phyloP scores from a whole-genome alignment of 2,329 filamentous ascomycete genomes.

The Phoma sp. region DNA sequence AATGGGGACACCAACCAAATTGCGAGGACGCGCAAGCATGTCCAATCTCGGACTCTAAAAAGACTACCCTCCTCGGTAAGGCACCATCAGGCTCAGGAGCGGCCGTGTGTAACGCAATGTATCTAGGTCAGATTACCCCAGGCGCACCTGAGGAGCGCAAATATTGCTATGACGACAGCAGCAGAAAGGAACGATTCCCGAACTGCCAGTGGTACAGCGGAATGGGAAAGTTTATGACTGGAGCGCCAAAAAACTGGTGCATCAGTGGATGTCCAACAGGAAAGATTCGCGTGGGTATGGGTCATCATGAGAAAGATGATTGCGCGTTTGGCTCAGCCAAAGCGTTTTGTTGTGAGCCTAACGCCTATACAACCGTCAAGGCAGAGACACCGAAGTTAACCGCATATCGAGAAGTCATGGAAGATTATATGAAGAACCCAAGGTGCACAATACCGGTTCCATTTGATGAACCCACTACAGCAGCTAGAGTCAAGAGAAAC shows the following conservation, averaged over 20 bases:
- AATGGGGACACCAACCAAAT: constrained; percentile 11
- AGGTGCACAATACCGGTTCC: constrained; percentile 1
- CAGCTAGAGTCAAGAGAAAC: background rate
- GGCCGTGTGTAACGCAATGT: constrained; percentile 8
- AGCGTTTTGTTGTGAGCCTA: constrained; percentile 14
- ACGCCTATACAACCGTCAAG: background rate
- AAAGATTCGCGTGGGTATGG: constrained; percentile 6
- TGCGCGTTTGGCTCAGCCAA: constrained; percentile 1
- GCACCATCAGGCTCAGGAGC: constrained; percentile 2
- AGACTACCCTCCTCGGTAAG: background rate
- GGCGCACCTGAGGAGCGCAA: constrained; percentile 9
- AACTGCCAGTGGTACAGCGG: constrained; percentile 12
- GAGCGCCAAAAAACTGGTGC: constrained; percentile 10
- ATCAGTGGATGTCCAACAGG: constrained; percentile 10
- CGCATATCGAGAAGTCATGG: constrained; percentile 7
- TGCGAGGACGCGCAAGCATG: constrained; percentile 8
- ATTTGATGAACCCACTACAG: background rate
- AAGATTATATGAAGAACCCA: constrained; percentile 7
- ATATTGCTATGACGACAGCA: constrained; percentile 11
- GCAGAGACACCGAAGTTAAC: constrained; percentile 14
- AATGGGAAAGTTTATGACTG: constrained; percentile 2
- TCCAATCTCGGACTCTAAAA: constrained; percentile 2
- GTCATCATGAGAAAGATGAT: constrained; percentile 6
- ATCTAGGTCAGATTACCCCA: constrained; percentile 1
- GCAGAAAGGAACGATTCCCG: constrained; percentile 4